A percentile compares a stretch with the other conserved stretches of the same genome.
These are phyloP conservation scores for Vitis rotundifolia DNA, from an alignment of 164 flowering plant genomes.

Conservation along the genomic window DNA sequence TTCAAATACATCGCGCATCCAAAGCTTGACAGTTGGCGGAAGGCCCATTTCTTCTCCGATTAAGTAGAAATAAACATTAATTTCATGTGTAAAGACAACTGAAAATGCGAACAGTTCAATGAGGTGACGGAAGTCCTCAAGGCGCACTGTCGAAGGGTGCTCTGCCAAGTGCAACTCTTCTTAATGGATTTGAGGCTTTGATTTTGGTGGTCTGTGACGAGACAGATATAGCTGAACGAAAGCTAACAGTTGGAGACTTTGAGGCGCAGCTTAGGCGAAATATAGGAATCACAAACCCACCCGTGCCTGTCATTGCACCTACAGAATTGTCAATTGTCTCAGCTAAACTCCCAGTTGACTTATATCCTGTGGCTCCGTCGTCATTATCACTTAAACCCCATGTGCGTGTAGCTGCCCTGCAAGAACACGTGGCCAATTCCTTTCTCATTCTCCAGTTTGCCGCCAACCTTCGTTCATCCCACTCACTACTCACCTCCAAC, in stretches of 20 bases:
- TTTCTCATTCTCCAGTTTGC: no score
- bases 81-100: conserved; percentile 42
- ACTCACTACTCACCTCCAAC: no score
- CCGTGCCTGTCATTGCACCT: no score
- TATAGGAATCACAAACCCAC: conserved; percentile 46
- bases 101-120: conserved; percentile 32
- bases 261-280: conserved; percentile 87
- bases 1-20: conserved; percentile 18
- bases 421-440: no score
- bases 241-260: conserved; percentile 84
- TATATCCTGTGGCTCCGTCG: conserved; percentile 41
- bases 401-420: no score
- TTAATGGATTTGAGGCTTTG: conserved; percentile 73
- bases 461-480: no score
- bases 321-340: conserved; percentile 58
- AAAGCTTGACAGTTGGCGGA: conserved; percentile 23
- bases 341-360: conserved; percentile 55
- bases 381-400: conserved; percentile 47
- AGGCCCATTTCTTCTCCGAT: conserved; percentile 27
- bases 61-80: conserved; percentile 15
- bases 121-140: conserved; percentile 32
- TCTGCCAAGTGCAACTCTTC: conserved; percentile 44
- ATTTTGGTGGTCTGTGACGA: conserved; percentile 79
- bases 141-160: conserved; percentile 35
- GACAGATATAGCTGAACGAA: conserved; percentile 79